Evolutionary conservation across 306 rosid species (phyloP), one percentile per base, ranked within the genome.

Genomic region (Urtica urens): DNA sequence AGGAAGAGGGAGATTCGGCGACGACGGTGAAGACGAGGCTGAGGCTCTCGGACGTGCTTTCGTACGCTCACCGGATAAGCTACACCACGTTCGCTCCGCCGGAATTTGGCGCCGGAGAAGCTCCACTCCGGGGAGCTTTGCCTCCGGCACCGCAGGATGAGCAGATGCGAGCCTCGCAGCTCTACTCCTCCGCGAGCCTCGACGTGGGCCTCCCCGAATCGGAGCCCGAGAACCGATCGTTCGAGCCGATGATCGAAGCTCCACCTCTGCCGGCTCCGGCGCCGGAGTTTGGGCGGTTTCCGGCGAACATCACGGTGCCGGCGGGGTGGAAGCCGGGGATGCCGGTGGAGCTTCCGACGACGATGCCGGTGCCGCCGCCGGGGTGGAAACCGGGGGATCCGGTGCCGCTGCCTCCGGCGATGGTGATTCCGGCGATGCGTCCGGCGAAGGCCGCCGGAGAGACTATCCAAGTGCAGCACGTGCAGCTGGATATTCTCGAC

Each of bases 371-470:
- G 73, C 93, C 93, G 25, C 97, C 95, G 1, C 95, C 93, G 34
- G 96, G 94, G 30, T 88, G 96, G 95, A 83, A 88, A 74, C 81
- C 86, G 0, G 96, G 96, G 68, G 96, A 88, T 60, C 95, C 93
- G 9, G 94, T 87, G 64, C 79, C 90, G 18, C 66, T 88, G 70
- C 94, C 93, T 13, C 74, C 81, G 11, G 33, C 78, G 69, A 76
- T 64, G 17, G 78, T 86, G 25, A 72, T 74, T 65, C 67, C 84
- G 15, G 53, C 86, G 63, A 49, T 82, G 61, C 39, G 9, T 69
- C 40, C 83, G 69, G 15, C 71, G 72, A 58, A 88, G 62, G 64
- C 74, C 66, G 12, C 78, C 76, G 5, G 94, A 74, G n/a, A n/a
- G 56, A 61, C 87, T 25, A 88, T 88, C 69, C 97, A 88, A 63